phyloP scores from a whole-genome alignment of 2,329 filamentous ascomycete genomes.

The Fusarium coicis region DNA sequence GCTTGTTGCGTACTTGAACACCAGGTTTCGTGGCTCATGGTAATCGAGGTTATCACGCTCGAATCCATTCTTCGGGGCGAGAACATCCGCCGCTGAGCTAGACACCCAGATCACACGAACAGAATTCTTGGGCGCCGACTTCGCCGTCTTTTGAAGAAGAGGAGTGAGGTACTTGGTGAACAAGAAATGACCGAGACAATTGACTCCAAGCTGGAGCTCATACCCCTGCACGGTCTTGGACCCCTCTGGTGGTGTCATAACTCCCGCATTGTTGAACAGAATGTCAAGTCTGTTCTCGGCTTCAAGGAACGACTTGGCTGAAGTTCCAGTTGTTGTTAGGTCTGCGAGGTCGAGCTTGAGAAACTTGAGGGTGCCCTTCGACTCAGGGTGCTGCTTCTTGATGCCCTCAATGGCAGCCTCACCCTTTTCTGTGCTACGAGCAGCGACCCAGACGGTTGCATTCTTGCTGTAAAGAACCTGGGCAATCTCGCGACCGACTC shows the following conservation, averaged over 20 bases:
- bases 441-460: slow-evolving; percentile 66
- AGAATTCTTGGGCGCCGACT: slow-evolving; percentile 45
- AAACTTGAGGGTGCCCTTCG: slow-evolving; percentile 54
- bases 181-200: slow-evolving; percentile 55
- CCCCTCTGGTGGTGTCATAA: slow-evolving; percentile 55
- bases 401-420: slow-evolving; percentile 58
- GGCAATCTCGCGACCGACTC: slow-evolving; percentile 63
- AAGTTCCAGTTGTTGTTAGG: slow-evolving; percentile 48
- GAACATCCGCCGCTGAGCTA: slow-evolving; percentile 44
- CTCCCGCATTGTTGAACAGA: slow-evolving; percentile 58
- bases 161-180: slow-evolving; percentile 54
- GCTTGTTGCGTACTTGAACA: slow-evolving; percentile 46
- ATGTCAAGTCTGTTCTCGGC: slow-evolving; percentile 51
- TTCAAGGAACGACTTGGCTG: slow-evolving; percentile 47
- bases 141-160: slow-evolving; percentile 49
- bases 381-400: slow-evolving; percentile 49
- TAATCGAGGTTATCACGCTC: slow-evolving; percentile 46
- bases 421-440: slow-evolving; percentile 59
- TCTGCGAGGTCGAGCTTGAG: slow-evolving; percentile 59
- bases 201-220: slow-evolving; percentile 56
- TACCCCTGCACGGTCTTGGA: slow-evolving; percentile 55
- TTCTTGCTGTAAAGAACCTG: slow-evolving; percentile 65
- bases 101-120: slow-evolving; percentile 48
- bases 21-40: slow-evolving; percentile 32
- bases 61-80: slow-evolving; percentile 38